phyloP scores from a whole-genome alignment of 305 asterid species.

The Fraxinus nigra region DNA sequence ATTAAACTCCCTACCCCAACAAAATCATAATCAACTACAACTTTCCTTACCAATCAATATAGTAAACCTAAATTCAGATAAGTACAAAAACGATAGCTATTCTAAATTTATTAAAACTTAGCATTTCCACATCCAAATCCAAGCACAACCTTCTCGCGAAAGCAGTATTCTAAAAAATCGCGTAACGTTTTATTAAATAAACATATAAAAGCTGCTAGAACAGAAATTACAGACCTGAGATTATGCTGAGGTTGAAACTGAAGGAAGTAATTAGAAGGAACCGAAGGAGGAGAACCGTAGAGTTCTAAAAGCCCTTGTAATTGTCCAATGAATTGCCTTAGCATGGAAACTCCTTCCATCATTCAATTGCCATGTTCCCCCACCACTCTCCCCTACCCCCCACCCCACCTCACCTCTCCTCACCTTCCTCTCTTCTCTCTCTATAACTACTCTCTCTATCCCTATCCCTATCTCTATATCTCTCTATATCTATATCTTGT shows the following conservation, averaged over 20 bases:
- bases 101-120: background rate
- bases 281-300: slow-evolving; percentile 55
- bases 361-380: slow-evolving; percentile 30
- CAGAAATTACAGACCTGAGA: background rate
- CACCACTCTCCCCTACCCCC: slow-evolving; percentile 22
- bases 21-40: background rate
- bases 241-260: slow-evolving; percentile 37
- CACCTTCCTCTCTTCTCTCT: slow-evolving; percentile 20
- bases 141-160: background rate
- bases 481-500: slow-evolving; percentile 28
- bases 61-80: background rate
- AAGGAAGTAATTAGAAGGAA: slow-evolving; percentile 53
- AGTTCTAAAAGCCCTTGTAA: slow-evolving; percentile 62
- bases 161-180: background rate
- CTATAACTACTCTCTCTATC: slow-evolving; percentile 1
- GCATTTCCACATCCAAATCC: background rate
- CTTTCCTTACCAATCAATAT: background rate
- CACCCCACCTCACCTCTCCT: slow-evolving; percentile 19
- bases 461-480: slow-evolving; percentile 23
- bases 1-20: background rate
- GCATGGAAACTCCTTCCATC: slow-evolving; percentile 76
- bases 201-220: background rate
- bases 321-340: slow-evolving; percentile 88
- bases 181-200: background rate
- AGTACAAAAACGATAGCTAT: background rate